Evolutionary conservation across 352 stramenopile species (phyloP).

Genomic region (Phytophthora parvispora): DNA sequence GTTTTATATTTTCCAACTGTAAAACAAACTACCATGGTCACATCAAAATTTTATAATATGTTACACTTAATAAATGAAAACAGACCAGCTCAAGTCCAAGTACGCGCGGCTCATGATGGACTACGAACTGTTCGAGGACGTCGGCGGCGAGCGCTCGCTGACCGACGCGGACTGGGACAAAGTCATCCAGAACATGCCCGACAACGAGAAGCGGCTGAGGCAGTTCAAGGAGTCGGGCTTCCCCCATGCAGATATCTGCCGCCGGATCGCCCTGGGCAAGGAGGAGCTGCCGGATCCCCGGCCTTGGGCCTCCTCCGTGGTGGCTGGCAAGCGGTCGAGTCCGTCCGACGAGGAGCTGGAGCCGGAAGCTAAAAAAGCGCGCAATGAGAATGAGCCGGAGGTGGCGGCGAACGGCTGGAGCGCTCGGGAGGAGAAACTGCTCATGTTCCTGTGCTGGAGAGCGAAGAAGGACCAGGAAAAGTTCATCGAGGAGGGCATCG

Average conservation of each 20-base stretch:
- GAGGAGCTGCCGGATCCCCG: constrained; percentile 4
- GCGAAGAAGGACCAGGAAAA: constrained; percentile 19
- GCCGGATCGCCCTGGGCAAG: constrained; percentile 17
- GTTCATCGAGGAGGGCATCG: constrained; percentile 23
- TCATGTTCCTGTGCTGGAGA: constrained; percentile 39
- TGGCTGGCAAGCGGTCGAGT: constrained; percentile 4
- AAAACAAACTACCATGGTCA: neutral
- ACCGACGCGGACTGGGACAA: constrained; percentile 34
- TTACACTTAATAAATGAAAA: neutral
- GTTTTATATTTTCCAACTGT: constrained; percentile 1
- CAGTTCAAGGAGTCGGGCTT: constrained; percentile 34
- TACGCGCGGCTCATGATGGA: constrained; percentile 40
- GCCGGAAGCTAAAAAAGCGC: constrained; percentile 11
- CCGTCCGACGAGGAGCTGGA: neutral
- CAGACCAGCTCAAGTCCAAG: constrained; percentile 48
- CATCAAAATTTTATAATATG: neutral
- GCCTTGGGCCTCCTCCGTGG: neutral
- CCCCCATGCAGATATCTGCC: constrained; percentile 29
- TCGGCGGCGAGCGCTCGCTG: constrained; percentile 18
- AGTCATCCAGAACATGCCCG: constrained; percentile 28
- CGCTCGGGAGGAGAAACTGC: constrained; percentile 29
- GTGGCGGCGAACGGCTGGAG: neutral
- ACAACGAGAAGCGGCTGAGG: constrained; percentile 21
- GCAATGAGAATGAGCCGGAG: neutral
- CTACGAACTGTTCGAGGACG: constrained; percentile 38